Evolutionary conservation across 2,329 filamentous ascomycete species (phyloP), one percentile per base, ranked within the genome.

Genomic region (Cytospora mali): DNA sequence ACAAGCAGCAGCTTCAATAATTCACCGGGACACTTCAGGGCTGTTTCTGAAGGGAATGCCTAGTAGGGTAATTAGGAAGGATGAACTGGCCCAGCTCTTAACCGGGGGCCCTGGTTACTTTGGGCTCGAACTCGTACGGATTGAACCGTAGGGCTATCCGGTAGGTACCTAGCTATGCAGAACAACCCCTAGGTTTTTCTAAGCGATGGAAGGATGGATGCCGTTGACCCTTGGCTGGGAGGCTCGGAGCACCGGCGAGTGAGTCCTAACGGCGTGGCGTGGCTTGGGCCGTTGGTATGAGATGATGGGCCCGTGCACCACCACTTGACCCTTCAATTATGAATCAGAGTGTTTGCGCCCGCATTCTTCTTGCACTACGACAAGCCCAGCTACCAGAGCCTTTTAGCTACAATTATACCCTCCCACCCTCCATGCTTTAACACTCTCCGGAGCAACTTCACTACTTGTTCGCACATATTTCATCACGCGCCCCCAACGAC

Each of bases 281-380:
- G 55, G 55, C 55, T 58, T 21, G 27, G n/a, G 4, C 49, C 49
- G 33, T 28, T 49, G 33, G 7, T 53, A 42, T 42, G 39, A 42
- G 39, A 42, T 31, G 49, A 51, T 62, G 62, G 62, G 62, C 29
- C 55, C 48, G 42, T 55, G 53, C 54, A 28, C 54, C 54, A 48
- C 54, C n/a, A 28, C 50, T 61, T 23, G 33, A 33, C 42, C 25
- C 31, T 33, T n/a, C 21, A 56, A 27, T 56, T 31, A 55, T 49
- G 13, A 46, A 51, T 35, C 61, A 63, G 55, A 27, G n/a, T 46
- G 39, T n/a, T 10, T 21, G 18, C 39, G n/a, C n/a, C 5, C 10
- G 21, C 18, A 3, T n/a, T 42, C 35, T 42, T 42, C 39, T 42
- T 57, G 27, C 46, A 31, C 11, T n/a, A 48, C 29, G 35, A 10